Percentiles rank a stretch among this genome's conserved stretches.
Conservation (phyloP, 306 rosid genomes). For the Ceratonia siliqua region DNA sequence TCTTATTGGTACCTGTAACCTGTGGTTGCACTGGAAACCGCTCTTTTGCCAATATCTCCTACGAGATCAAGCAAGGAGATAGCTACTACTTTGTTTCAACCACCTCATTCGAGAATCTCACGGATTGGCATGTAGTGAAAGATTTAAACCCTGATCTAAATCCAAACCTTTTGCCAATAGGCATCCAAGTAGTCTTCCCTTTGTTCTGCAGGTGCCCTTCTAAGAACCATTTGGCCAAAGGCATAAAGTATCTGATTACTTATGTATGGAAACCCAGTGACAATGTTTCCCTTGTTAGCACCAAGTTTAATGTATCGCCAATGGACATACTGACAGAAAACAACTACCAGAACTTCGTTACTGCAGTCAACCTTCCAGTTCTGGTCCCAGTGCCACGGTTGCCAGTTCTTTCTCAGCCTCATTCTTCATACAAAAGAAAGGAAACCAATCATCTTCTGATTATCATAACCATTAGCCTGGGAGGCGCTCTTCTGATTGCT, state of each 20-base stretch:
- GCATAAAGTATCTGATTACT: constrained; percentile 52
- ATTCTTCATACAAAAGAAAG: constrained; percentile 24
- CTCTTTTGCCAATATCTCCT: constrained; percentile 61
- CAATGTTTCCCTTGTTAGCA: constrained; percentile 43
- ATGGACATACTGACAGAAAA: constrained; percentile 50
- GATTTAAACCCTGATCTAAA: constrained; percentile 48
- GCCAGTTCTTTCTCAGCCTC: constrained; percentile 52
- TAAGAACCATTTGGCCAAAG: constrained; percentile 37
- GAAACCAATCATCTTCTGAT: constrained; percentile 21
- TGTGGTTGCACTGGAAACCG: constrained; percentile 63
- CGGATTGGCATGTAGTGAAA: constrained; percentile 41
- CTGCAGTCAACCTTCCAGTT: constrained; percentile 50
- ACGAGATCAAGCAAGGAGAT: constrained; percentile 51
- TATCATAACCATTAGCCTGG: constrained; percentile 44
- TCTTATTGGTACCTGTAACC: constrained; percentile 63
- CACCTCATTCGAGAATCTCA: constrained; percentile 56
- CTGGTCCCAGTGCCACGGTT: constrained; percentile 59
- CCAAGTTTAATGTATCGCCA: constrained; percentile 51
- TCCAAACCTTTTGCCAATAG: constrained; percentile 42
- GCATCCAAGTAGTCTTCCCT: constrained; percentile 54
- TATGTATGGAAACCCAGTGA: constrained; percentile 70
- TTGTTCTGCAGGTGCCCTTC: constrained; percentile 77
- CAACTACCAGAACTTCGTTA: constrained; percentile 33
- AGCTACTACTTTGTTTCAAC: constrained; percentile 45
- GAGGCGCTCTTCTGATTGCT: constrained; percentile 39